Conservation (phyloP, 176 grass and related monocot species). For the Aegilops longissima region DNA sequence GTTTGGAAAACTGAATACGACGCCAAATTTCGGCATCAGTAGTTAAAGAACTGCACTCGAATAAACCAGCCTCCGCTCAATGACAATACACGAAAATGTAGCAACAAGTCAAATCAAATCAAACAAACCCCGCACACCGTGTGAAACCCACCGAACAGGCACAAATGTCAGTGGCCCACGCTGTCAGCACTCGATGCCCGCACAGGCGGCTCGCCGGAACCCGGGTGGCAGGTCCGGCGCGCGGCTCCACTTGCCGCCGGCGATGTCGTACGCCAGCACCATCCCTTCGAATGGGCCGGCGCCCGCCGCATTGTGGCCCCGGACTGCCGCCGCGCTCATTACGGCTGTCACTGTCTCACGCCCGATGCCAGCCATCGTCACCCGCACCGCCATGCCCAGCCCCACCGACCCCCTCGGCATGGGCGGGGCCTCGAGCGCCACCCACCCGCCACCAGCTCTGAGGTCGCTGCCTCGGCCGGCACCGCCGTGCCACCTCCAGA, state of each 20-base stretch:
- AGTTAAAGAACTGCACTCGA: background rate
- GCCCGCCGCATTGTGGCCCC: conserved; percentile 23
- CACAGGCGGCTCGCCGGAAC: conserved; percentile 55
- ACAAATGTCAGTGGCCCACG: background rate
- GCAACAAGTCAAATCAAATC: background rate
- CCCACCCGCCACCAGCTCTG: conserved; percentile 46
- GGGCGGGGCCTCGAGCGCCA: conserved; percentile 58
- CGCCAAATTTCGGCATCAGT: background rate
- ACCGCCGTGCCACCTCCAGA: conserved; percentile 65
- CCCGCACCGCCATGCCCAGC: conserved; percentile 58
- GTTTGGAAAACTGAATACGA: background rate
- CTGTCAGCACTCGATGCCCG: conserved; percentile 62
- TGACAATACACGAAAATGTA: background rate
- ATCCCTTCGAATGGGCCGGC: conserved; percentile 39
- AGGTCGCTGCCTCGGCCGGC: background rate
- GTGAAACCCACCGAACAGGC: background rate
- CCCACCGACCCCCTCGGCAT: conserved; percentile 45
- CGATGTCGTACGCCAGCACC: conserved; percentile 78
- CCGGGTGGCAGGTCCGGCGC: conserved; percentile 54
- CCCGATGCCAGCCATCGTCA: conserved; percentile 63
- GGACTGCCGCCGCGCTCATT: conserved; percentile 53
- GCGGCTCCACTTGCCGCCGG: conserved; percentile 60
- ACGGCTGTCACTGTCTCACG: conserved; percentile 51
- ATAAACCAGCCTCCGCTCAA: background rate
- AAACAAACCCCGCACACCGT: background rate